Evolutionary conservation across 2,329 filamentous ascomycete genomes (phyloP), one percentile per base, ranked within the genome.

Genomic region (Uncinocarpus reesii): DNA sequence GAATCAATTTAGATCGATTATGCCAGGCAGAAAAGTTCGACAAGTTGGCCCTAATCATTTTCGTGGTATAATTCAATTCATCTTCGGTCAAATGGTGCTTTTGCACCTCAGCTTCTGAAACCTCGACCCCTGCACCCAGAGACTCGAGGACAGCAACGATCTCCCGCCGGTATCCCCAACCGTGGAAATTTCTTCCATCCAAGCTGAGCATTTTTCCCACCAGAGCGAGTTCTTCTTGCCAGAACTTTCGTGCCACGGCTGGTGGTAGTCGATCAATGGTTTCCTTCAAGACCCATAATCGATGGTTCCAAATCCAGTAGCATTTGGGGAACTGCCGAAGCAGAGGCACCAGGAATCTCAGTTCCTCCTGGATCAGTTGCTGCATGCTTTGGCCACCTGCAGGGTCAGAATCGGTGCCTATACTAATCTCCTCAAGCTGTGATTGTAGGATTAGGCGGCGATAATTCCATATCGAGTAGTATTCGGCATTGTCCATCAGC

Each of bases 301-400:
- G 82, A 66, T 95, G 90, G 58, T 95, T 94, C 92, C 92, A 98
- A 60, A 98, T 90, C 90, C 92, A 96, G 71, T 98, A 98, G 73
- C 92, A 96, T 65, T 98, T 98, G 5, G 92, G 92, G 56, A 80
- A 90, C 56, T 87, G 80, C 55, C 86, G 76, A 42, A 98, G 77
- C 16, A 98, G 75, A 0, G 86, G 86, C 34, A 95, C 78, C 28
- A 90, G 81, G 61, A 95, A 95, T 41, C 71, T 70, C 28, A 98
- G 73, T 63, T 98, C 92, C 48, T 77, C 72, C 40, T 78, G 76
- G 52, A 96, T 75, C 26, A 83, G 62, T 2, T 79, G 69, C 35
- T 71, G 63, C 24, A 70, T 62, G 36, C 7, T 24, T 3, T 41
- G 6, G 11, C 26, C 11, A 52, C 65, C 55, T 61, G 63, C 71